Conservation (phyloP, 106 monocot species). For the Dendrobium catenatum region DNA sequence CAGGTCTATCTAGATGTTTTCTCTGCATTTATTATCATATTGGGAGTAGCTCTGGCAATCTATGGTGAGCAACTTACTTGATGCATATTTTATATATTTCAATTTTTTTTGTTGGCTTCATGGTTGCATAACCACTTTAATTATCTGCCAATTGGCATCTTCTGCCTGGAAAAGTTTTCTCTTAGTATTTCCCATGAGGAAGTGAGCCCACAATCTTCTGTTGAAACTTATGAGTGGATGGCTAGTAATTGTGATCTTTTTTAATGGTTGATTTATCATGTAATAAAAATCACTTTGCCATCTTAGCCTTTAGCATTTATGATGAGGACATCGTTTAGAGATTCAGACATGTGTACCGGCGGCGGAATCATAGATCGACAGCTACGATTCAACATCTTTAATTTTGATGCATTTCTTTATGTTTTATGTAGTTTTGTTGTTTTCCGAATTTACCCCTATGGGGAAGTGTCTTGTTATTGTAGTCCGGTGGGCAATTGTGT, state of each 20-base stretch:
- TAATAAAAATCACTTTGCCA: not conserved
- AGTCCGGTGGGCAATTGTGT: too few species aligned
- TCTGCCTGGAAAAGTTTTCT: not conserved
- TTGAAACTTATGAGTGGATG: not conserved
- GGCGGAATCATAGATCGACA: too few species aligned
- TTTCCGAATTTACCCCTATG: too few species aligned
- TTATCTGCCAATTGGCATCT: not conserved
- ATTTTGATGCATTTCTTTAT: too few species aligned
- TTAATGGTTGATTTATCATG: not conserved
- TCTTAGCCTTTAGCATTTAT: not conserved
- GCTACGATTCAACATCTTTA: too few species aligned
- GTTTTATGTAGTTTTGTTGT: too few species aligned
- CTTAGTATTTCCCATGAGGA: not conserved
- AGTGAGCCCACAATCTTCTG: not conserved
- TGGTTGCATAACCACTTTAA: not conserved
- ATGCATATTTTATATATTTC: not conserved
- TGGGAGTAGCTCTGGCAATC: constrained; percentile 4
- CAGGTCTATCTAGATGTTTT: constrained; percentile 11
- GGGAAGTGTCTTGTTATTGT: too few species aligned
- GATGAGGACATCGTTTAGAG: too few species aligned
- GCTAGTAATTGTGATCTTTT: not conserved
- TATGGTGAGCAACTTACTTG: constrained; percentile 9
- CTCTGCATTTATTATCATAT: constrained; percentile 7
- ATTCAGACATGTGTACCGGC: too few species aligned
- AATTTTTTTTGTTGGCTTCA: not conserved